A percentile compares a stretch with the other conserved stretches of the same genome.
Evolutionary conservation across 2,329 filamentous ascomycete species (phyloP).

Genomic region (Aureobasidium pullulans): DNA sequence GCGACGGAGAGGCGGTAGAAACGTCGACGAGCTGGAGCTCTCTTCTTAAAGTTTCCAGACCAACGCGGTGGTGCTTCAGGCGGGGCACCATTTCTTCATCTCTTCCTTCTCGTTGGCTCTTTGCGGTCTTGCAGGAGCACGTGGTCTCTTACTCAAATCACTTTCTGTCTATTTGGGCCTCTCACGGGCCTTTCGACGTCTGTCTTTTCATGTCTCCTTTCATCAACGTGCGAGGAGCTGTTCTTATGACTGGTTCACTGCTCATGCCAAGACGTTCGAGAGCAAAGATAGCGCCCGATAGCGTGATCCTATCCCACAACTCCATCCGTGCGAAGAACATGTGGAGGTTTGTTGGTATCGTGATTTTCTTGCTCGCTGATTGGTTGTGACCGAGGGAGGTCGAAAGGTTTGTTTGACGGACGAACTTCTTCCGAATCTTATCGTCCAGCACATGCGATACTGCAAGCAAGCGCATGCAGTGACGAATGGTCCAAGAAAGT

Average conservation of each 20-base stretch:
- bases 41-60: constrained; percentile 14
- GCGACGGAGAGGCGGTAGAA: neutral
- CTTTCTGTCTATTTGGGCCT: neutral
- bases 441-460: neutral
- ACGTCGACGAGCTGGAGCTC: constrained; percentile 6
- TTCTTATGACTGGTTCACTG: constrained; percentile 14
- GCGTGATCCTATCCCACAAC: constrained; percentile 9
- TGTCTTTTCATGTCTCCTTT: neutral
- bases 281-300: constrained; percentile 12
- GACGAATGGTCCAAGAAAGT: neutral
- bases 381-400: neutral
- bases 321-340: neutral
- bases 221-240: constrained; percentile 10
- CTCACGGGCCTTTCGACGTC: constrained; percentile 2
- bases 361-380: neutral
- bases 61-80: constrained; percentile 15
- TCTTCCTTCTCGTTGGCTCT: neutral
- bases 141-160: constrained; percentile 13
- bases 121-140: neutral
- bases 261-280: constrained; percentile 8
- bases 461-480: neutral
- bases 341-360: constrained; percentile 1
- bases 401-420: neutral
- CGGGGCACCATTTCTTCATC: constrained; percentile 15
- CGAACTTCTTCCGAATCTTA: neutral